Conservation (phyloP, 805 yeast species). For the Lipomyces sp. region DNA sequence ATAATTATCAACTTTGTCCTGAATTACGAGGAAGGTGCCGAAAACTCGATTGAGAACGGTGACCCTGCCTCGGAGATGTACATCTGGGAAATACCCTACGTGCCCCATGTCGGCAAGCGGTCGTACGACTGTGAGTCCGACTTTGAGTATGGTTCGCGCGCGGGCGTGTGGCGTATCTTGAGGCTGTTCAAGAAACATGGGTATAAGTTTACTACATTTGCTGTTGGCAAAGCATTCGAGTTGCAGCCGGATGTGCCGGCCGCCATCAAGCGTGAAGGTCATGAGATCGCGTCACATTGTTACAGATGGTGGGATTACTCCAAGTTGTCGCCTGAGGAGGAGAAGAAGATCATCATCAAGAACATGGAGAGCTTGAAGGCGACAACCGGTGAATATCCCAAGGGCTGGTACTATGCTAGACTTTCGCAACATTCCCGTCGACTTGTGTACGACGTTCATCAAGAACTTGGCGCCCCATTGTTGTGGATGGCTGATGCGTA, state of each 20-base stretch:
- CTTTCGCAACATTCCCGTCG: slow-evolving; percentile 45
- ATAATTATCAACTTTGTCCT: slow-evolving; percentile 46
- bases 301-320: slow-evolving; percentile 49
- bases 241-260: slow-evolving; percentile 46
- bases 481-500: slow-evolving; percentile 48
- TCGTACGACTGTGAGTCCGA: slow-evolving; percentile 45
- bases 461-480: slow-evolving; percentile 45
- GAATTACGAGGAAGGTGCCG: slow-evolving; percentile 49
- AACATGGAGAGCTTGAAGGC: slow-evolving; percentile 45
- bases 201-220: slow-evolving; percentile 47
- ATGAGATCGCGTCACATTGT: slow-evolving; percentile 50
- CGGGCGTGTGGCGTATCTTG: slow-evolving; percentile 47
- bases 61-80: slow-evolving; percentile 42
- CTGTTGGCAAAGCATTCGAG: slow-evolving; percentile 50
- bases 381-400: slow-evolving; percentile 46
- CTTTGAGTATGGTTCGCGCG: slow-evolving; percentile 47
- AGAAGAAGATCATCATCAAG: slow-evolving; percentile 45
- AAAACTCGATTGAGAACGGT: slow-evolving; percentile 44
- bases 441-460: slow-evolving; percentile 47
- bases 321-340: slow-evolving; percentile 43
- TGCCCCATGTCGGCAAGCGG: slow-evolving; percentile 39
- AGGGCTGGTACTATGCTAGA: slow-evolving; percentile 50
- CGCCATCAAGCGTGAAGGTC: slow-evolving; percentile 49
- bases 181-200: slow-evolving; percentile 46
- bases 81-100: slow-evolving; percentile 40